These are phyloP conservation scores for Radiomyces spectabilis DNA, from an alignment of 192 early-diverging fungal genomes.

Conservation along the genomic window DNA sequence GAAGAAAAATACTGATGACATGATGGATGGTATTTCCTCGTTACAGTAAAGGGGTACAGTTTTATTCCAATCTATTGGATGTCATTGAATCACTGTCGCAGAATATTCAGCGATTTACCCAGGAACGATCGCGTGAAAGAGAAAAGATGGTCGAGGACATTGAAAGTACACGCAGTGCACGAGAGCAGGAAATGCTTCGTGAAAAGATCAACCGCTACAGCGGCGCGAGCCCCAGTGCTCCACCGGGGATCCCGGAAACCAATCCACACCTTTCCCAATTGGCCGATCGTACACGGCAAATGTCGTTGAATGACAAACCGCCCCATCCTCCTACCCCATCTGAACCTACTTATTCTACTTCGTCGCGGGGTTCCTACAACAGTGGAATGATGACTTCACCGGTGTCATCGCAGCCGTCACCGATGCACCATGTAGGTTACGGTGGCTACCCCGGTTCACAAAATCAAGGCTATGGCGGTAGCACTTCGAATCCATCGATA, in stretches of 20 bases:
- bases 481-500: too few relatives aligned
- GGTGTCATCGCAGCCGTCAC: too few relatives aligned
- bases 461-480: too few relatives aligned
- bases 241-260: constrained; percentile 16
- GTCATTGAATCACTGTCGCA: constrained; percentile 45
- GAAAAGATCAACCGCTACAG: constrained; percentile 49
- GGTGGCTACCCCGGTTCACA: too few relatives aligned
- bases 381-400: too few relatives aligned
- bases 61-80: constrained; percentile 56
- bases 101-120: constrained; percentile 50
- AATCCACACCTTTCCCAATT: constrained; percentile 18
- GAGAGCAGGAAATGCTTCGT: constrained; percentile 54
- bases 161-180: constrained; percentile 40
- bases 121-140: constrained; percentile 54
- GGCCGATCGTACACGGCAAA: constrained; percentile 17
- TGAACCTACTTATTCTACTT: too few relatives aligned
- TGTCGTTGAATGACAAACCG: constrained; percentile 12
- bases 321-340: constrained; percentile 7
- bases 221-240: constrained; percentile 2
- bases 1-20: too few relatives aligned
- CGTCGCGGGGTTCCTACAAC: too few relatives aligned
- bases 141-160: constrained; percentile 42
- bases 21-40: too few relatives aligned
- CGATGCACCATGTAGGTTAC: too few relatives aligned
- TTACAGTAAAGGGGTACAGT: constrained; percentile 55